Evolutionary conservation across 768 basidiomycete genomes (phyloP), one percentile per base, ranked within the genome.

Genomic region (Amanita molliuscula): DNA sequence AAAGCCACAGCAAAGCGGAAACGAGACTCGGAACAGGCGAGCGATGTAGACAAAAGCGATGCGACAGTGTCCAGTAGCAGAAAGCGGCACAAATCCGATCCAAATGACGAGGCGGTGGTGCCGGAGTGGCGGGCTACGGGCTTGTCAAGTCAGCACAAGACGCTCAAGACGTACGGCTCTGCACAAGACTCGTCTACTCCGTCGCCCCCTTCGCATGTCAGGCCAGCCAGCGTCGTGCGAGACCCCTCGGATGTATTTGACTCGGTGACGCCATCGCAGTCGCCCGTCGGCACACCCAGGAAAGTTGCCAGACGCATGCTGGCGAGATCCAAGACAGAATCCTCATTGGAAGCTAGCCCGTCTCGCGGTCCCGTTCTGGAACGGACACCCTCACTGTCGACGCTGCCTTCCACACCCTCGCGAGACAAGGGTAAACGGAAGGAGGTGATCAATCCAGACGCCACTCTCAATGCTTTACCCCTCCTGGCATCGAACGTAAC

Each of bases 291-390:
- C 1, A 65, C 72, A 6, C 73, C 71, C 10, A 61, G 61, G 16
- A 76, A 68, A 51, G 61, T 87, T 4, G 74, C 82, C 9, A 81
- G 78, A 50, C 81, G 84, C 18, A 88, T 88, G 85, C 76, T 88
- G 1, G 73, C 74, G 7, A 75, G 84, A 1, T 80, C 83, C 10
- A 76, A 71, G 50, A 87, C 84, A 0, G 83, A 84, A 23, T 69
- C 1, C 75, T 74, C 4, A 58, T 77, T 43, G 69, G 68, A 40
- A 64, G 58, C 48, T 56, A 62, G 43, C 55, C 54, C 2, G 43
- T 18, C 21, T 40, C 55, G 20, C 36, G 31, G 44, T 2, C 25
- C 41, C 21, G 21, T 20, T 34, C 6, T 65, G 6, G 65, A 65
- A 9, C 62, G 70, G 10, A 73, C 67, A 6, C 58, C 66, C 3